These are phyloP conservation scores for Aspergillus bombycis DNA, from an alignment of 2,329 filamentous ascomycete species.

Conservation along the genomic window DNA sequence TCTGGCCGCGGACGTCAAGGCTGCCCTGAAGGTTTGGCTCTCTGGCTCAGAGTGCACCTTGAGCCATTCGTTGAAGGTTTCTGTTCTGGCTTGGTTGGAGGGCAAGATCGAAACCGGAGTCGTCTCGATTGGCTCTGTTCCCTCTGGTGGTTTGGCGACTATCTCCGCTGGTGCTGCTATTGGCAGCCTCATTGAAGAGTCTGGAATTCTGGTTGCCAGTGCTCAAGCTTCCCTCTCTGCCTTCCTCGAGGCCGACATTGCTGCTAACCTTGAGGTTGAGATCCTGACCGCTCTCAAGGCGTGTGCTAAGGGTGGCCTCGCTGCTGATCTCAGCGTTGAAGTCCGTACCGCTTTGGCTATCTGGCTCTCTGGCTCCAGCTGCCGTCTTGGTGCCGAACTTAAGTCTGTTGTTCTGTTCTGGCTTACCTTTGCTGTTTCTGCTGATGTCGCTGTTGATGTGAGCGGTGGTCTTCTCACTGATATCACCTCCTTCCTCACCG, in stretches of 20 bases:
- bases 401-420: constrained; percentile 42
- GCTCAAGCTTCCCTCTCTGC: constrained; percentile 35
- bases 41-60: constrained; percentile 31
- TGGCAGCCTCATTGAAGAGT: constrained; percentile 31
- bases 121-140: constrained; percentile 31
- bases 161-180: constrained; percentile 40
- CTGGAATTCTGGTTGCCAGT: constrained; percentile 32
- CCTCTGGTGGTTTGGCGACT: constrained; percentile 31
- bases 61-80: constrained; percentile 30
- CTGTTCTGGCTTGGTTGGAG: constrained; percentile 37
- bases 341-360: constrained; percentile 34
- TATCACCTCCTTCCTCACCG: constrained; percentile 35
- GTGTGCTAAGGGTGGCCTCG: constrained; percentile 33
- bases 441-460: constrained; percentile 33
- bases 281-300: constrained; percentile 33
- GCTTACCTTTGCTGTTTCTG: constrained; percentile 36
- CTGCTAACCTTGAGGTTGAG: constrained; percentile 30
- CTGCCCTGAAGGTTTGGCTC: constrained; percentile 36
- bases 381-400: constrained; percentile 39
- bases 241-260: constrained; percentile 36
- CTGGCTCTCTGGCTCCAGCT: constrained; percentile 37
- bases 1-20: constrained; percentile 36
- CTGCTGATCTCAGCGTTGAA: constrained; percentile 31
- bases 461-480: constrained; percentile 30
- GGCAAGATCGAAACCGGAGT: constrained; percentile 32